These are phyloP conservation scores for Pterocarpus macrocarpus DNA, from an alignment of 306 rosid species.

Conservation along the genomic window DNA sequence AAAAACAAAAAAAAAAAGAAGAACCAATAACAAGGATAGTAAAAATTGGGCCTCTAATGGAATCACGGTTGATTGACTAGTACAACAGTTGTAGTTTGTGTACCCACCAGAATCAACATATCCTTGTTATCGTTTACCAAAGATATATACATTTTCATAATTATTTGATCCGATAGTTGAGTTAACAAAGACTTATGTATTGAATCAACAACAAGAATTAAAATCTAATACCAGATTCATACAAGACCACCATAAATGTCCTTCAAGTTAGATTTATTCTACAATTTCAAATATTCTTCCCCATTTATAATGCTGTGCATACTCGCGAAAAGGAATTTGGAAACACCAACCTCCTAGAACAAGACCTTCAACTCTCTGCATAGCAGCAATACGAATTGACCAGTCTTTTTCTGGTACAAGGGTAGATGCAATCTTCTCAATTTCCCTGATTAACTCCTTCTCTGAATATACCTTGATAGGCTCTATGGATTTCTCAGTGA, in stretches of 20 bases:
- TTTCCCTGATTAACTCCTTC: slow-evolving; percentile 92
- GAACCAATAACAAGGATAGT: slow-evolving; percentile 29
- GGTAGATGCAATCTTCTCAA: slow-evolving; percentile 89
- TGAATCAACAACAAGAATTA: slow-evolving; percentile 27
- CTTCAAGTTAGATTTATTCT: slow-evolving; percentile 34
- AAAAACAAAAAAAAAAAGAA: too few species aligned
- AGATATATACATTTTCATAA: background rate
- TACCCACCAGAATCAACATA: slow-evolving; percentile 11
- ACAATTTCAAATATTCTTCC: slow-evolving; percentile 20
- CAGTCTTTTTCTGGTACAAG: slow-evolving; percentile 99
- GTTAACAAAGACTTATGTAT: slow-evolving; percentile 7
- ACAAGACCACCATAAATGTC: slow-evolving; percentile 10
- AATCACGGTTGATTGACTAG: slow-evolving; percentile 3
- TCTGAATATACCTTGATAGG: slow-evolving; percentile 96
- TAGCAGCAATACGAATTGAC: slow-evolving; percentile 92
- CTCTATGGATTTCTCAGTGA: slow-evolving; percentile 76
- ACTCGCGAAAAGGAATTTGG: slow-evolving; percentile 21
- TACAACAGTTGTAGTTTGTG: background rate
- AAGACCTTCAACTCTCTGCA: slow-evolving; percentile 97
- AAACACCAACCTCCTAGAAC: slow-evolving; percentile 86
- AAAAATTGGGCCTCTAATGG: slow-evolving; percentile 14
- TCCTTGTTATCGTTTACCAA: slow-evolving; percentile 32
- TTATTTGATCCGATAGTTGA: slow-evolving; percentile 14
- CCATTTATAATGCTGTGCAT: slow-evolving; percentile 34
- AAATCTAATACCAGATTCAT: slow-evolving; percentile 40